Base-by-base conservation (phyloP, 2,329 filamentous ascomycete species). In the Aureobasidium mangrovei region DNA sequence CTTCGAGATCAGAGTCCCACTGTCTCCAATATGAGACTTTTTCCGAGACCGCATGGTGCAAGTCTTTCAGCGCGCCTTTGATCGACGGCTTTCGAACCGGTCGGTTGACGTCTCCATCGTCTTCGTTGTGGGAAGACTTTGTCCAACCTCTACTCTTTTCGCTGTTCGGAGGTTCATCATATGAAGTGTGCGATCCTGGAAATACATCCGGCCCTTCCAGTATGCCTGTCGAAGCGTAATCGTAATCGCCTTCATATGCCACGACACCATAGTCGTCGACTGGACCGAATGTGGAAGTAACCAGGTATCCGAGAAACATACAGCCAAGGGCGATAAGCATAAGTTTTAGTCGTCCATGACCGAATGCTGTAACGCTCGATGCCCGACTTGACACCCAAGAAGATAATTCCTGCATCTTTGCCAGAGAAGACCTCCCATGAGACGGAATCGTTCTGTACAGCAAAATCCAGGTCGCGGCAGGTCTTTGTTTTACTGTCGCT, bases 11-110 rank as follows among this genome's bases (percentile, higher is more conserved):
- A 12, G 35, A 24, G n/a, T 8, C 18, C 36, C 39, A 56, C 12
- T 62, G 59, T 33, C 61, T 67, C 64, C 63, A 65, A 3, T 61
- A 61, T 32, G 64, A 59, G 8, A 69, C 29, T 49, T 64, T 67
- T 42, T 63, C 62, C 31, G 60, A 64, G 7, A 68, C 62, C 7
- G 65, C 65, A 38, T 64, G 56, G 52, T 67, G 65, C 8, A 68
- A 56, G 31, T 67, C 65, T 5, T 62, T 56, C 44, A 68, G 53
- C 1, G 66, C 66, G 18, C 64, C 64, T n/a, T 60, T 61, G n/a
- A 67, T 61, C 1, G 62, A 62, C 1, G 64, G 65, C 28, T 57
- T 55, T 38, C 60, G 59, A 8, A 53, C 44, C 24, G 40, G 49
- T 28, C 39, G 29, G 31, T 31, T 12, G 10, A 18, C 26, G n/a